Evolutionary conservation across 345 rosid genomes (phyloP).

Genomic region (Linum tenue): DNA sequence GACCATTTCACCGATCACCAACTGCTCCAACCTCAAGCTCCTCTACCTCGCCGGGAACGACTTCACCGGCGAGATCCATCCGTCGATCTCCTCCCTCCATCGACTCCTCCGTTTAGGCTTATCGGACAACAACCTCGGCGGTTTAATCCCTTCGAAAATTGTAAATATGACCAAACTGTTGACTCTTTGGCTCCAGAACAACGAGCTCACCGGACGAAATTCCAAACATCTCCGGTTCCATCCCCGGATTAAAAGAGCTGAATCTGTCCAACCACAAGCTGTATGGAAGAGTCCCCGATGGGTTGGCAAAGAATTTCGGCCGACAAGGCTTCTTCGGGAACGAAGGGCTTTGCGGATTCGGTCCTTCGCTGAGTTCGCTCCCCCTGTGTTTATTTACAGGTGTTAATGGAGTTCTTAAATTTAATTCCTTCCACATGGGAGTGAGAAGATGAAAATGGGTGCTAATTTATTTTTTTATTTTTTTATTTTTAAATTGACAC

Average conservation of each 20-base stretch:
- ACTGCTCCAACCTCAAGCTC: conserved; percentile 50
- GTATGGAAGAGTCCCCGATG: conserved; percentile 54
- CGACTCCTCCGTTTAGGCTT: conserved; percentile 56
- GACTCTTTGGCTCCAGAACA: conserved; percentile 64
- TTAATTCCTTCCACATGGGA: too few species aligned
- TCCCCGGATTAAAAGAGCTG: conserved; percentile 43
- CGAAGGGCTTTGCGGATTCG: conserved; percentile 69
- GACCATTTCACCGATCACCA: too few species aligned
- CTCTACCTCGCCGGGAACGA: conserved; percentile 71
- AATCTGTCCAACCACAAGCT: conserved; percentile 75
- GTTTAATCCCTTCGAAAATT: conserved; percentile 46
- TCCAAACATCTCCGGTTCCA: conserved; percentile 66
- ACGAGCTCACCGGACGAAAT: conserved; percentile 57
- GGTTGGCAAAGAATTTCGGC: conserved; percentile 47
- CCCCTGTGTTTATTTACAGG: conserved; percentile 56
- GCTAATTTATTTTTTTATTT: too few species aligned
- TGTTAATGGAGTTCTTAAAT: too few species aligned
- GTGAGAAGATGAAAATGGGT: too few species aligned
- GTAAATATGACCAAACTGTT: conserved; percentile 58
- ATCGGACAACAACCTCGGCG: conserved; percentile 54
- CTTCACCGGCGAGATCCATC: conserved; percentile 71
- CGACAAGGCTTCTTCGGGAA: conserved; percentile 61
- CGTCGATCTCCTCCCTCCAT: conserved; percentile 40
- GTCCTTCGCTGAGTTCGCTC: too few species aligned
- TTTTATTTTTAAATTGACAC: too few species aligned